phyloP scores from a whole-genome alignment of 2,329 filamentous ascomycete genomes.

The Clarireedia homoeocarpa region DNA sequence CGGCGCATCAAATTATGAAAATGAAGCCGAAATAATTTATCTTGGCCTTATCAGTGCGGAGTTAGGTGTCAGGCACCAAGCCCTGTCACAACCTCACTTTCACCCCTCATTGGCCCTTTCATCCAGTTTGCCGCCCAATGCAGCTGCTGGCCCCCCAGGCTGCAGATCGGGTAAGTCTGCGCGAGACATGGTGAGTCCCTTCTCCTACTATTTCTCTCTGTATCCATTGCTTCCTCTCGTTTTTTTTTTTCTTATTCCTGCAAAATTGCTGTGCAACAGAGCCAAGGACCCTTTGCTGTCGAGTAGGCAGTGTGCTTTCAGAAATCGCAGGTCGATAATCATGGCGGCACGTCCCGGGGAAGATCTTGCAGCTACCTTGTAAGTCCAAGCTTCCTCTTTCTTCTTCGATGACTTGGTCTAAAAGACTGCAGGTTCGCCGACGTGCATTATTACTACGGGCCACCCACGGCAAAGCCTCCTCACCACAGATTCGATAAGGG shows the following conservation, averaged over 20 bases:
- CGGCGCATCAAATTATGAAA: neutral
- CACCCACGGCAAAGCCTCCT: constrained; percentile 57
- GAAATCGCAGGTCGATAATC: constrained; percentile 11
- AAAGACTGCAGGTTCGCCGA: constrained; percentile 57
- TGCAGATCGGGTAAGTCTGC: neutral
- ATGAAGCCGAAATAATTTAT: constrained; percentile 6
- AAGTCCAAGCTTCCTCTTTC: constrained; percentile 30
- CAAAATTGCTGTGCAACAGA: neutral
- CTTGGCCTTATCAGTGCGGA: constrained; percentile 7
- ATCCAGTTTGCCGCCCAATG: constrained; percentile 7
- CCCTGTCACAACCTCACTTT: neutral
- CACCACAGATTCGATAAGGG: constrained; percentile 76
- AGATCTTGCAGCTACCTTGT: constrained; percentile 45
- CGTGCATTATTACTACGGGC: constrained; percentile 69
- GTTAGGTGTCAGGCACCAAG: constrained; percentile 4
- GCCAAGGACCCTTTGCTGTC: neutral
- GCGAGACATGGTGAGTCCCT: neutral
- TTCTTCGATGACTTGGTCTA: constrained; percentile 5
- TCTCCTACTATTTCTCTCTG: neutral
- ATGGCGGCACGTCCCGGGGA: constrained; percentile 43
- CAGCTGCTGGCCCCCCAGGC: constrained; percentile 1
- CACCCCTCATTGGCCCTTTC: constrained; percentile 1
- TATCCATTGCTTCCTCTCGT: neutral
- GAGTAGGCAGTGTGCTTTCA: neutral
- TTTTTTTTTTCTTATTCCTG: neutral